Evolutionary conservation across 768 basidiomycete species (phyloP), one percentile per base, ranked within the genome.

Genomic region (Megacollybia marginata): DNA sequence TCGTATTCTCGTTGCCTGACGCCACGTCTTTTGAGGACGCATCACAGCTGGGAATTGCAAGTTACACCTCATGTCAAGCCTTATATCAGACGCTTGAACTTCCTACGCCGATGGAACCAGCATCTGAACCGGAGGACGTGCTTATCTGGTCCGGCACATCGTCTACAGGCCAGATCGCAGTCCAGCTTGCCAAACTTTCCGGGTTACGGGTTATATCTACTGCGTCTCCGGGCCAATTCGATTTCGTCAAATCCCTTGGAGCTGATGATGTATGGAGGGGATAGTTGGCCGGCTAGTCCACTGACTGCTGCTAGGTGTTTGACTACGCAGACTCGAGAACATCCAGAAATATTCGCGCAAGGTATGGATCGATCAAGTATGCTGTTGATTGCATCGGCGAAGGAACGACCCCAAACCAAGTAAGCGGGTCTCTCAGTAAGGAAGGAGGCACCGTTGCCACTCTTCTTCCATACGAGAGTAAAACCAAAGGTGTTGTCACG

Each of bases 151-250:
- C 43, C 1, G 55, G 54, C 13, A 34, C 55, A 3, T 46, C 51
- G 1, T 49, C 61, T 4, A 64, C 66, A n/a, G 69, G 70, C 1
- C 57, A 60, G 28, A 65, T 57, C 50, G 69, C 70, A 0, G 62
- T 77, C 15, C 69, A 72, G 53, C 64, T 76, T 13, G 68, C 70
- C 2, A 67, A 68, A 33, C 57, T 70, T 3, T 56, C 69, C 0
- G 76, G 76, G 13, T 65, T 74, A 50, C 65, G 65, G 20, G 70
- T 77, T 43, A 63, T 73, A 16, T 66, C 75, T 7, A 73, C 72
- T 19, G 67, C 73, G 4, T 75, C 74, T 0, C 61, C 67, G 13
- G 54, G 57, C 33, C 72, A 74, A 52, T 61, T 64, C 42, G 63
- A 60, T 0, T 57, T 69, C 15, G 54, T 76, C 16, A 65, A 65